phyloP scores from a whole-genome alignment of 768 basidiomycete species.

The Cystofilobasidium capitatum region DNA sequence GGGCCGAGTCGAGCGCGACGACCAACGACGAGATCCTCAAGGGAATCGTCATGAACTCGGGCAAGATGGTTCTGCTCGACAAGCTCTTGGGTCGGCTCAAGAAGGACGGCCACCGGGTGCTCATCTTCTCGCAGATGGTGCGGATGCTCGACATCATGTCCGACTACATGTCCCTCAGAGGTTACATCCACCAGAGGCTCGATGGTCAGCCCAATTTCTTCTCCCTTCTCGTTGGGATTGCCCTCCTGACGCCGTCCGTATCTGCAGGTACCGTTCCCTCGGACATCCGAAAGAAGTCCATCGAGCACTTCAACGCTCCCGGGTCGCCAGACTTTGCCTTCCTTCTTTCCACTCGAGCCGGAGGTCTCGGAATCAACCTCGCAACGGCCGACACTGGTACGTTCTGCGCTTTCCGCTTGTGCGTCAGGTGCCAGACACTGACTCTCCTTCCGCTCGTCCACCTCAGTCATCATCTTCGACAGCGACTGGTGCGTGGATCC shows the following conservation, averaged over 20 bases:
- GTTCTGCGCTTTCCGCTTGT: conserved; percentile 48
- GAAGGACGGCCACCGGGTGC: conserved; percentile 85
- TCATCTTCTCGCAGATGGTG: conserved; percentile 99
- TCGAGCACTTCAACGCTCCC: conserved; percentile 90
- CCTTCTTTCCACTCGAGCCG: conserved; percentile 88
- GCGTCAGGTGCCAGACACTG: background rate
- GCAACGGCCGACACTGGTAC: conserved; percentile 99
- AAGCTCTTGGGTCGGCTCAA: conserved; percentile 85
- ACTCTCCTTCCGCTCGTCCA: background rate
- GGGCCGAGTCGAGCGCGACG: conserved; percentile 60
- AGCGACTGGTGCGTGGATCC: conserved; percentile 16
- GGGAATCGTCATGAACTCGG: conserved; percentile 96
- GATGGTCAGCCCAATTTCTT: conserved; percentile 53
- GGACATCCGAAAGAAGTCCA: conserved; percentile 85
- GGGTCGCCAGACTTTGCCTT: conserved; percentile 94
- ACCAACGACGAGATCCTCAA: conserved; percentile 74
- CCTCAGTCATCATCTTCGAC: conserved; percentile 25
- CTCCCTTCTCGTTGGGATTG: background rate
- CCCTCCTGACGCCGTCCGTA: background rate
- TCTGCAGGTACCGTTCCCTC: conserved; percentile 57
- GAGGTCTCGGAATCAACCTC: conserved; percentile 94
- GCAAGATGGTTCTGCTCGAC: conserved; percentile 96
- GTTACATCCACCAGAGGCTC: conserved; percentile 84
- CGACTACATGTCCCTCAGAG: conserved; percentile 84
- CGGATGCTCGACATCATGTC: conserved; percentile 96